Percentiles rank a stretch among this genome's conserved stretches.
Conservation (phyloP, 2,329 filamentous ascomycete species). For the Sarocladiaceae sp. region DNA sequence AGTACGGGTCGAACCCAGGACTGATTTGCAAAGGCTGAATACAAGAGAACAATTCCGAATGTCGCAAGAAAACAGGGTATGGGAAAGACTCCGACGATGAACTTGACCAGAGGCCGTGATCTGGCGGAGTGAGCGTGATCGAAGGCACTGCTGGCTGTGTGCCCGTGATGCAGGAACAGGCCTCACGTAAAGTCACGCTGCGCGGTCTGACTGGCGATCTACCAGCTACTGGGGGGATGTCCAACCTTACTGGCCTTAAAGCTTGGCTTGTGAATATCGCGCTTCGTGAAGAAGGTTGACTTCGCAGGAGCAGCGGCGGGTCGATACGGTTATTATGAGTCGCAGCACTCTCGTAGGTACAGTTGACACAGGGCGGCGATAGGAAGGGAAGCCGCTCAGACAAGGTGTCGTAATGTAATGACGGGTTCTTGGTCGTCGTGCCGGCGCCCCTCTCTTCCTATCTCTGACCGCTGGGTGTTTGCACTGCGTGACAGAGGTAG, state of each 20-base stretch:
- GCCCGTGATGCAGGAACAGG: not conserved
- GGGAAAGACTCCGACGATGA: no score
- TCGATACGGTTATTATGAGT: slow-evolving; percentile 6
- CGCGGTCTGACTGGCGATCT: not conserved
- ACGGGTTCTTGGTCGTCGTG: slow-evolving; percentile 5
- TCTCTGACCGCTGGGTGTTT: not conserved
- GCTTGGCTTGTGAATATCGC: not conserved
- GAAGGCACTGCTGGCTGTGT: not conserved
- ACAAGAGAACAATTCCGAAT: no score
- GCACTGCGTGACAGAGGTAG: not conserved
- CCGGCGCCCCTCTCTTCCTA: slow-evolving; percentile 7
- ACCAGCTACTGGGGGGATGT: not conserved
- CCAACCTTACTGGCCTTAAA: not conserved
- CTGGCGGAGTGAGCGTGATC: no score
- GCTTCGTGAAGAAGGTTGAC: not conserved
- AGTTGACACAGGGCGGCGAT: not conserved
- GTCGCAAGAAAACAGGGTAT: no score
- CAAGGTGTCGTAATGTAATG: slow-evolving; percentile 1
- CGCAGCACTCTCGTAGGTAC: not conserved
- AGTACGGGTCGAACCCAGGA: no score
- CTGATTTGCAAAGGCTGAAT: no score
- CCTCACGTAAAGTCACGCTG: not conserved
- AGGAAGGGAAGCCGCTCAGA: not conserved
- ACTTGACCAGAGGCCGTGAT: no score
- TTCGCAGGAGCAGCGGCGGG: not conserved